Evolutionary conservation across 352 stramenopile species (phyloP).

Genomic region (Phytophthora palmivora): DNA sequence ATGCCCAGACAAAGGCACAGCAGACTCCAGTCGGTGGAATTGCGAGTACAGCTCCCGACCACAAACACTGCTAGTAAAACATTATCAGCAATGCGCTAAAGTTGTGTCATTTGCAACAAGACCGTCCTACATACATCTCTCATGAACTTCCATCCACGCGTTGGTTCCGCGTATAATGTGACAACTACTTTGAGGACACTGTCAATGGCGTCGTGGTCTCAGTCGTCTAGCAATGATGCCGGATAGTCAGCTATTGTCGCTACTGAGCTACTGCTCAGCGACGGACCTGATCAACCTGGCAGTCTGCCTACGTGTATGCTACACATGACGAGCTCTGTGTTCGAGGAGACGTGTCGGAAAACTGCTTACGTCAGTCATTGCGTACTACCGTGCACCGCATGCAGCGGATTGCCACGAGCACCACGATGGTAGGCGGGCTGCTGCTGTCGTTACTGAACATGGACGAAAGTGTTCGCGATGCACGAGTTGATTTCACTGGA

Average conservation of each 20-base stretch:
- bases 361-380: no score
- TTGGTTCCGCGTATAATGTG: conserved; percentile 41
- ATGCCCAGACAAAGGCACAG: conserved; percentile 28
- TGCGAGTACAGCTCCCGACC: background rate
- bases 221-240: conserved; percentile 56
- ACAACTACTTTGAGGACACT: conserved; percentile 80
- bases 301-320: conserved; percentile 77
- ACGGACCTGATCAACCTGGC: conserved; percentile 54
- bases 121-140: no score
- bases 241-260: conserved; percentile 70
- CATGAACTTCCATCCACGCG: no score
- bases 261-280: conserved; percentile 70
- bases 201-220: conserved; percentile 67
- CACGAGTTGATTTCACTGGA: no score
- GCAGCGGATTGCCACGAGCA: no score
- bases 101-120: no score
- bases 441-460: no score
- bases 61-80: conserved; percentile 19
- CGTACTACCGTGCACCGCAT: no score
- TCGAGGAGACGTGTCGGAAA: conserved; percentile 80
- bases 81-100: no score
- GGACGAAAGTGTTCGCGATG: no score
- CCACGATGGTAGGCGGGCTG: no score
- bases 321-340: conserved; percentile 86
- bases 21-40: conserved; percentile 19